phyloP scores from a whole-genome alignment of 2,329 filamentous ascomycete genomes.

The Curvularia verruculosa region DNA sequence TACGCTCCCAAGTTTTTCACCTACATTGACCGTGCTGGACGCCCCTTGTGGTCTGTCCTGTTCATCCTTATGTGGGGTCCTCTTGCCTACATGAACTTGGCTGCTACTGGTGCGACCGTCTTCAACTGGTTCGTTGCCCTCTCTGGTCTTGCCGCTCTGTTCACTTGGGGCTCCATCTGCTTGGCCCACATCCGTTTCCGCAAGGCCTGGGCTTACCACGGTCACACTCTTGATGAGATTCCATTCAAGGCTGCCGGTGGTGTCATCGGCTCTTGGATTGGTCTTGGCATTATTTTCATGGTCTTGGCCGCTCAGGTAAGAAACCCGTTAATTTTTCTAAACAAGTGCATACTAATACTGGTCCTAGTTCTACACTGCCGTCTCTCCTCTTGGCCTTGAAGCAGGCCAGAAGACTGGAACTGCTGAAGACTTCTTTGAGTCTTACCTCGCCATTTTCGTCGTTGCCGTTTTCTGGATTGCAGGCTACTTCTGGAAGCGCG shows the following conservation, averaged over 20 bases:
- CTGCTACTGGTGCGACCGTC: constrained; percentile 56
- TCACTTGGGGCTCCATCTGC: constrained; percentile 86
- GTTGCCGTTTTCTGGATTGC: constrained; percentile 50
- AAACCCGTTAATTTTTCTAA: background rate
- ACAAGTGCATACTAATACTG: constrained; percentile 8
- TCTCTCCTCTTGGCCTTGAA: constrained; percentile 34
- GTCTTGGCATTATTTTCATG: constrained; percentile 49
- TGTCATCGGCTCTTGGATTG: constrained; percentile 50
- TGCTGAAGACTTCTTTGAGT: constrained; percentile 54
- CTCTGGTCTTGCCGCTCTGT: constrained; percentile 74
- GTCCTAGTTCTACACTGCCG: constrained; percentile 49
- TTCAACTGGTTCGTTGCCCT: constrained; percentile 82
- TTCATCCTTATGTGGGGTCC: constrained; percentile 72
- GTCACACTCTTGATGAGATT: constrained; percentile 52
- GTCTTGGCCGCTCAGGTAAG: constrained; percentile 50
- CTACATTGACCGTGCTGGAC: constrained; percentile 83
- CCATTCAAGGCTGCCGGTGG: constrained; percentile 53
- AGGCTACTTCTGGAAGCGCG: constrained; percentile 70
- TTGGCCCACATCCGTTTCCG: constrained; percentile 93
- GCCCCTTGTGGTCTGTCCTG: constrained; percentile 75
- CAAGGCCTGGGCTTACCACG: constrained; percentile 50
- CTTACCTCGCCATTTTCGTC: constrained; percentile 56
- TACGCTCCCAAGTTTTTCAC: constrained; percentile 78
- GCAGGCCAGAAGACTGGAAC: constrained; percentile 32
- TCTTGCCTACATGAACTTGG: constrained; percentile 70